A percentile compares a stretch with the other conserved stretches of the same genome.
Evolutionary conservation across 1,284 basidiomycete species (phyloP).

Genomic region (Lentinula novae-zelandiae): DNA sequence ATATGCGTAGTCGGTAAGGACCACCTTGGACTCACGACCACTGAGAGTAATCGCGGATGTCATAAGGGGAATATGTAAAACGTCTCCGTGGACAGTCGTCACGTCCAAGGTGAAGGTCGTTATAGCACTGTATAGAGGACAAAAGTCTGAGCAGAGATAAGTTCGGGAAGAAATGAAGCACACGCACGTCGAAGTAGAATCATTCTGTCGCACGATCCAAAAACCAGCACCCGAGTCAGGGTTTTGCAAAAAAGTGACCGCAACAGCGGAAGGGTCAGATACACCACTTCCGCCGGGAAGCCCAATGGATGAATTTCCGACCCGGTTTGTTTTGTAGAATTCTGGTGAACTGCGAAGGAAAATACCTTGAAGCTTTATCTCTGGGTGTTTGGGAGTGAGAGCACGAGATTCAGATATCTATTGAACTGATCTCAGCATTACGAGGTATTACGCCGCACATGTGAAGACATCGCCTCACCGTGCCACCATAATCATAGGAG

Average conservation of each 20-base stretch:
- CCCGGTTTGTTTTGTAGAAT: constrained; percentile 73
- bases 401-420: constrained; percentile 63
- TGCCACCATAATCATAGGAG: constrained; percentile 66
- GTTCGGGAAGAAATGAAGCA: constrained; percentile 22
- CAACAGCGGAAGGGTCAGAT: constrained; percentile 49
- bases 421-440: constrained; percentile 19
- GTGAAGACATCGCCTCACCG: constrained; percentile 25
- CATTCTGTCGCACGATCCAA: constrained; percentile 63
- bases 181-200: constrained; percentile 64
- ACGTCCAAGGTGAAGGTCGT: constrained; percentile 55
- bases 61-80: constrained; percentile 49
- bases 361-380: constrained; percentile 70
- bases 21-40: constrained; percentile 67
- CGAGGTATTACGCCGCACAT: not conserved
- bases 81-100: constrained; percentile 41
- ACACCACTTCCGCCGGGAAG: constrained; percentile 33
- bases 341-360: constrained; percentile 73
- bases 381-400: constrained; percentile 64
- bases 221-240: constrained; percentile 63
- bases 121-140: constrained; percentile 31
- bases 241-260: constrained; percentile 56
- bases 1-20: constrained; percentile 66
- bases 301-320: constrained; percentile 56
- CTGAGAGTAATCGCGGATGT: constrained; percentile 51
- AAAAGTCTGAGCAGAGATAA: not conserved